A percentile compares a stretch with the other conserved stretches of the same genome.
phyloP scores from a whole-genome alignment of 2,329 filamentous ascomycete genomes.

The Fusarium sulawesiense region DNA sequence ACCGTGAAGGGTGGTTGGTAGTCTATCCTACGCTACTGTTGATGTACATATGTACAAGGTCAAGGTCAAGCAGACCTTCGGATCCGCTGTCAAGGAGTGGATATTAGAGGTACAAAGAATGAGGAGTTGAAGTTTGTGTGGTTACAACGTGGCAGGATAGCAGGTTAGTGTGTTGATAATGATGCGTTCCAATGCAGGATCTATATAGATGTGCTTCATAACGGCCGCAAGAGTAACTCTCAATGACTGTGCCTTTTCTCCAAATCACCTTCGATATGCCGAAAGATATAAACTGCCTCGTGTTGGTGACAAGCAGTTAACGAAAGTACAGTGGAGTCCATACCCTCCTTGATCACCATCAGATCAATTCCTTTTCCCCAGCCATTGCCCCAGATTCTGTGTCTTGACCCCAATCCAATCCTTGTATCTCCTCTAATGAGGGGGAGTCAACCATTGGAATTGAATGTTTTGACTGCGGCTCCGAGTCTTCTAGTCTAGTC shows the following conservation, averaged over 20 bases:
- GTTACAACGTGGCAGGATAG: slow-evolving; percentile 17
- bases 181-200: slow-evolving; percentile 5
- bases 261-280: neutral
- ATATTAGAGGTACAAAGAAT: neutral
- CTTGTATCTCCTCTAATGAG: slow-evolving; percentile 23
- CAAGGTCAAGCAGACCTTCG: slow-evolving; percentile 33
- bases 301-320: neutral
- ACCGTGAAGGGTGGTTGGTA: neutral
- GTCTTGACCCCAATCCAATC: neutral
- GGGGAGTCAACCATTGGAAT: slow-evolving; percentile 18
- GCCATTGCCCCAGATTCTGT: slow-evolving; percentile 12
- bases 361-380: slow-evolving; percentile 13
- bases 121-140: neutral
- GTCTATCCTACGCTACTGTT: neutral
- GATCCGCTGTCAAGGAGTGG: slow-evolving; percentile 34
- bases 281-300: neutral
- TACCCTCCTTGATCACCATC: neutral
- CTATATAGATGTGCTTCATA: neutral
- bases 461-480: slow-evolving; percentile 38
- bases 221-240: neutral
- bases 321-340: neutral
- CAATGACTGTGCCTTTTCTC: slow-evolving; percentile 9
- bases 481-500: slow-evolving; percentile 33
- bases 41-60: slow-evolving; percentile 1
- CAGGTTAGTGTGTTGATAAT: slow-evolving; percentile 19